Base-by-base conservation (phyloP, 495 filamentous ascomycete species). In the Trypethelium eluteriae region DNA sequence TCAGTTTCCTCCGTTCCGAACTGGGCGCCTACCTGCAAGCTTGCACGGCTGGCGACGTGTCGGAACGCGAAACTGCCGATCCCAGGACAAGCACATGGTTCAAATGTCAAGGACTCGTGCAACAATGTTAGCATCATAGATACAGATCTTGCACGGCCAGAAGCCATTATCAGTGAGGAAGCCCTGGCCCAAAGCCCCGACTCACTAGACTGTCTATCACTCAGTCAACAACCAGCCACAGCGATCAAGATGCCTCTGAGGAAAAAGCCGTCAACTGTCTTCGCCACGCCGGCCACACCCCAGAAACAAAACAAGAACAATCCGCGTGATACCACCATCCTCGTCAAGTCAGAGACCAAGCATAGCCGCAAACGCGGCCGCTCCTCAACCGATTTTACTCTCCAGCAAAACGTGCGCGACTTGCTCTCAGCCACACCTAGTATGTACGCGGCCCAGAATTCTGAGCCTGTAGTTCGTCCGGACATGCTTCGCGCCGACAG, bases 11-110 rank as follows among this genome's bases (percentile, higher is more conserved):
- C 85, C 83, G 86, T 66, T 91, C 88, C 70, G 82, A 87, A 81
- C 70, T 82, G 80, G 81, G 88, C 86, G 83, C 84, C 86, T 70
- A 61, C 76, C 74, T 83, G 72, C 70, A 68, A 78, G 73, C 82
- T 84, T 83, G 85, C 79, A 70, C 90, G 85, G 90, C 90, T 73
- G 84, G 92, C 91, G 81, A 92, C 90, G 72, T 88, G 86, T 80
- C 89, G 90, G 67, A 89, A 84, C 74, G 89, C 87, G 74, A 91
- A 87, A 70, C 81, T 81, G 67, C 73, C 73, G 53, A 70, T 73
- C 59, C 70, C 73, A 9, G 53, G 53, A 59, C 53, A 59, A 59
- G 53, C 25, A 5, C 53, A 53, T 53, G 49, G 49, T n/a, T n/a
- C 11, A n/a, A 53, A 53, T 53, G 5, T 59, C 32, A 59, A 59